Evolutionary conservation across 2,329 filamentous ascomycete species (phyloP).

Genomic region (Colletotrichum somersetense): DNA sequence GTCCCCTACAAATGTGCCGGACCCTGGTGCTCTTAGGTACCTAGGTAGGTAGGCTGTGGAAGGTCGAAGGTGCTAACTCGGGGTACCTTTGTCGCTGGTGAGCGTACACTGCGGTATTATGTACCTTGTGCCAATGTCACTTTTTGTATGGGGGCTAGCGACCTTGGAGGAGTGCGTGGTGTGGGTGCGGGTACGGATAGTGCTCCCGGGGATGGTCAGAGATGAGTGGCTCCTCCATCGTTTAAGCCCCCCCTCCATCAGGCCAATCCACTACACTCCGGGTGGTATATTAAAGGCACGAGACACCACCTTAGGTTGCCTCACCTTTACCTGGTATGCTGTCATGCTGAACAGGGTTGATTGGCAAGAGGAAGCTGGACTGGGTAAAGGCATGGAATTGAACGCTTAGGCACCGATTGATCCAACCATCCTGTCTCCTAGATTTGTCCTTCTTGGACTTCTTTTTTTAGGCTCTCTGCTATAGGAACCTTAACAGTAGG

Average conservation of each 20-base stretch:
- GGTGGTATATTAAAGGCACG: conserved; percentile 27
- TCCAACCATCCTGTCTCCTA: background rate
- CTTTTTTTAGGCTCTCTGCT: background rate
- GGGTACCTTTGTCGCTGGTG: conserved; percentile 20
- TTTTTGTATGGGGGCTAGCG: conserved; percentile 45
- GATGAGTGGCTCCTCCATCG: conserved; percentile 37
- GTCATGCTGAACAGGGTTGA: background rate
- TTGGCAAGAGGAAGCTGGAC: background rate
- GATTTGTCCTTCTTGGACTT: background rate
- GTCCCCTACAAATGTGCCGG: conserved; percentile 15
- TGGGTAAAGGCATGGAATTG: background rate
- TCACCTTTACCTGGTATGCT: background rate
- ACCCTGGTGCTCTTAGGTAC: background rate
- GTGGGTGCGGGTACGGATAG: conserved; percentile 42
- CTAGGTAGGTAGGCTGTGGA: background rate
- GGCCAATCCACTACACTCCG: conserved; percentile 14
- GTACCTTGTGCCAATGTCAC: conserved; percentile 51
- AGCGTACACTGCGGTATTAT: conserved; percentile 20
- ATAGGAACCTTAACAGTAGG: background rate
- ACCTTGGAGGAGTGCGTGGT: conserved; percentile 47
- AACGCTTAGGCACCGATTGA: background rate
- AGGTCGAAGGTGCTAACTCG: conserved; percentile 13
- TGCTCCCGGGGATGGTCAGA: conserved; percentile 39
- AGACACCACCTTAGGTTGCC: conserved; percentile 28
- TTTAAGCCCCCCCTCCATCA: conserved; percentile 18